Percentiles rank a stretch among this genome's conserved stretches.
Evolutionary conservation across 805 yeast genomes (phyloP).

Genomic region (Metschnikowia matae): DNA sequence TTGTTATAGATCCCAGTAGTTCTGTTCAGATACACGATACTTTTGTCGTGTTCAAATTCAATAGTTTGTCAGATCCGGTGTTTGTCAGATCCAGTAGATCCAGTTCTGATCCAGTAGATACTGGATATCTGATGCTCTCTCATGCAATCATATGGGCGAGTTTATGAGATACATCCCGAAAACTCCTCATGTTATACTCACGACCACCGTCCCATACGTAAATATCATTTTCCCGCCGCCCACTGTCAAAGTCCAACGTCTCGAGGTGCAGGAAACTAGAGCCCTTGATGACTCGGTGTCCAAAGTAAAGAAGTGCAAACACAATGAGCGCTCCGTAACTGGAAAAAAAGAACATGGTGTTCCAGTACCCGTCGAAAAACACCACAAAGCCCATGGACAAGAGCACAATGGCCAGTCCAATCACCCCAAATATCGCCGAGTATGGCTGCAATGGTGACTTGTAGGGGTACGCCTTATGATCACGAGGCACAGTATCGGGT

Average conservation of each 20-base stretch:
- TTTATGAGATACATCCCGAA: conserved; percentile 33
- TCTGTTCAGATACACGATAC: no score
- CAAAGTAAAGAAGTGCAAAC: conserved; percentile 47
- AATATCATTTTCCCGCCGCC: conserved; percentile 78
- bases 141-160: conserved; percentile 33
- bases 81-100: no score
- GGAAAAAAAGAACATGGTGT: conserved; percentile 56
- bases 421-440: conserved; percentile 57
- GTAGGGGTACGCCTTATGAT: conserved; percentile 63
- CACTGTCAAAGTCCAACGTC: conserved; percentile 76
- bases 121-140: background rate
- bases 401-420: conserved; percentile 49
- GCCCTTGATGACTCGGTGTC: conserved; percentile 56
- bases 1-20: no score
- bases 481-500: conserved; percentile 61
- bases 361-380: conserved; percentile 56
- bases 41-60: no score
- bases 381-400: conserved; percentile 60
- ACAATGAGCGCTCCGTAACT: conserved; percentile 60
- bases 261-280: conserved; percentile 66
- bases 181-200: conserved; percentile 33
- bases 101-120: no score
- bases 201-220: conserved; percentile 75
- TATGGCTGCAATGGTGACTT: conserved; percentile 69
- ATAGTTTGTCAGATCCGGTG: no score